Conservation (phyloP, 768 basidiomycete genomes). For the Roridomyces roridus region DNA sequence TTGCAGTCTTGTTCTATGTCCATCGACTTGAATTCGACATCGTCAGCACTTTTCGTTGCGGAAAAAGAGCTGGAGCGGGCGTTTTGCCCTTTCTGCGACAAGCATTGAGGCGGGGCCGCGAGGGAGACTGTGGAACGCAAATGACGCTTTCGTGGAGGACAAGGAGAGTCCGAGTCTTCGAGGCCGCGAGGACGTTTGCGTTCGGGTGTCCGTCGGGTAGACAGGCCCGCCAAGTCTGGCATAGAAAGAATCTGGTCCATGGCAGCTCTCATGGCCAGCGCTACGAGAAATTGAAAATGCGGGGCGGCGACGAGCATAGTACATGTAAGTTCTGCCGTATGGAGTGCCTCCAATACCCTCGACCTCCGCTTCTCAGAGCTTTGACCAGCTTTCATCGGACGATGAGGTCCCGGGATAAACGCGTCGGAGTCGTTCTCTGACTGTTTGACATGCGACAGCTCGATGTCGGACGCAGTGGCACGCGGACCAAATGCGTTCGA, state of each 20-base stretch:
- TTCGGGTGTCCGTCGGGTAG: not conserved
- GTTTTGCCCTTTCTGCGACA: not conserved
- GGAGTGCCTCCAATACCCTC: constrained; percentile 46
- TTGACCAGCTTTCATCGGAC: not conserved
- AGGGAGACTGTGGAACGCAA: not conserved
- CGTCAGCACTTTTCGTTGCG: not conserved
- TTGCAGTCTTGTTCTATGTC: not conserved
- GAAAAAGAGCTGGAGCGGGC: not conserved
- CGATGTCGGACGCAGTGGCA: constrained; percentile 21
- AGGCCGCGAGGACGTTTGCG: constrained; percentile 9
- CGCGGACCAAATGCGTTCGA: constrained; percentile 16
- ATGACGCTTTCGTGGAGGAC: constrained; percentile 9
- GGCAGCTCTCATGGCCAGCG: constrained; percentile 40
- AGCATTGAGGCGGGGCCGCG: not conserved
- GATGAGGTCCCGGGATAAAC: not conserved
- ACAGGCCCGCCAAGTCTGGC: constrained; percentile 51
- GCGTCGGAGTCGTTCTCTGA: not conserved
- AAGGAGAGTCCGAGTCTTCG: not conserved
- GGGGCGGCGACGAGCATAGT: not conserved
- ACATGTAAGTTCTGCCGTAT: constrained; percentile 50
- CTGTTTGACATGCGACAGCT: constrained; percentile 29
- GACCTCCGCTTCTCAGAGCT: constrained; percentile 33
- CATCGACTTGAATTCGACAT: constrained; percentile 1
- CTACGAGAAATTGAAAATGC: constrained; percentile 26
- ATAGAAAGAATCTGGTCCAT: constrained; percentile 49